Evolutionary conservation across 1,139 yeast species (phyloP), one percentile per base, ranked within the genome.

Genomic region (Barnettozyma hawaiiensis): DNA sequence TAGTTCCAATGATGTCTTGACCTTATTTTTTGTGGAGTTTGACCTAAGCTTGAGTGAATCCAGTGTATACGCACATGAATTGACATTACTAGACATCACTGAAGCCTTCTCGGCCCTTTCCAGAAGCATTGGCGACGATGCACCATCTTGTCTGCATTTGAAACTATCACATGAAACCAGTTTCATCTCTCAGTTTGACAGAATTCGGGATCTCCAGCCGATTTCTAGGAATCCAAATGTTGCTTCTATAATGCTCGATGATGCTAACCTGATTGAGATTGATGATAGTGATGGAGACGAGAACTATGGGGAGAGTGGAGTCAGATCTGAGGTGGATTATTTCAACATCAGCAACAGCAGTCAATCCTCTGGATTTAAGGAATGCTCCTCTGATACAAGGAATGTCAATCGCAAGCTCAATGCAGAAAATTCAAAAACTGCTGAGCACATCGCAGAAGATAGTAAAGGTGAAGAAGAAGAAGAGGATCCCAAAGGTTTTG

Each of bases 21-120:
- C 44, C 0, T 21, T 54, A 14, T 37, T n/a, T 3, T 54, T 55
- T 26, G 47, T 41, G 21, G 55, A 53, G 29, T 50, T 54, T 31
- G 48, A 48, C 9, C 16, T 51, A 0, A 35, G 43, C 3, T 29
- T 55, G 9, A 33, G 39, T 2, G 57, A 54, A 21, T 46, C 55
- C 0, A 49, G 49, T 32, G 33, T 40, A 3, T 41, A 45, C 37
- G 45, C 54, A 4, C 43, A 46, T 11, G 47, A 49, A 11, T 27
- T 53, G 7, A 41, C 41, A 1, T 29, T 55, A n/a, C 21, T 47
- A 14, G 55, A 55, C 16, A 28, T 53, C 3, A 33, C 47, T 16
- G 46, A 43, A 7, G 46, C 52, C 2, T 48, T 52, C 29, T n/a
- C 33, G n/a, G 16, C 47, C 0, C 24, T 47, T 24, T 31, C 34